Conservation (phyloP, 2,329 filamentous ascomycete species). For the Byssothecium circinans region DNA sequence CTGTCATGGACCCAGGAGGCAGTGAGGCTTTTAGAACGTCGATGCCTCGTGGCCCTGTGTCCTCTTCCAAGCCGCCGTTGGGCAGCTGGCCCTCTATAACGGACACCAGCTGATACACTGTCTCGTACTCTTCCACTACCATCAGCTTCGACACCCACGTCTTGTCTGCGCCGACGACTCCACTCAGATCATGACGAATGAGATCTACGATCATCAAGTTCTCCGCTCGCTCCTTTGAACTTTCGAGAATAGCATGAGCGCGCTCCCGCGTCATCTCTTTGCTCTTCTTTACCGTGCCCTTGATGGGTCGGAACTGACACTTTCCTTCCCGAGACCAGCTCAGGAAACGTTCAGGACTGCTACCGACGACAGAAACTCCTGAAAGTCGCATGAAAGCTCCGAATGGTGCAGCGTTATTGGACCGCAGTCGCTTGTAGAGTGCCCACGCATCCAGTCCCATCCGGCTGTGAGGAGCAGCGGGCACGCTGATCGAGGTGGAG, state of each 20-base stretch:
- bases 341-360: slow-evolving; percentile 84
- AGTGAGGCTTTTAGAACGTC: slow-evolving; percentile 74
- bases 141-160: slow-evolving; percentile 76
- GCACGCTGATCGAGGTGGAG: slow-evolving; percentile 62
- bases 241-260: slow-evolving; percentile 69
- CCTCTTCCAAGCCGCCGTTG: neutral
- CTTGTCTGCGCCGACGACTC: slow-evolving; percentile 70
- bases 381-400: slow-evolving; percentile 74
- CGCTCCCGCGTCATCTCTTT: slow-evolving; percentile 65
- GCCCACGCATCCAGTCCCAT: slow-evolving; percentile 53
- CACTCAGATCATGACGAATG: slow-evolving; percentile 83
- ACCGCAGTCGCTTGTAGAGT: slow-evolving; percentile 68
- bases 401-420: slow-evolving; percentile 75
- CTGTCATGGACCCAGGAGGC: slow-evolving; percentile 90
- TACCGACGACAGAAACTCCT: slow-evolving; percentile 67
- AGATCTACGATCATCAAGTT: slow-evolving; percentile 96
- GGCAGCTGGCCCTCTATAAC: slow-evolving; percentile 68
- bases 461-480: slow-evolving; percentile 25
- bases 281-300: slow-evolving; percentile 82
- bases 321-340: slow-evolving; percentile 60
- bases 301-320: slow-evolving; percentile 85
- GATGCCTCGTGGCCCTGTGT: slow-evolving; percentile 51
- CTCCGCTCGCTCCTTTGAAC: slow-evolving; percentile 86
- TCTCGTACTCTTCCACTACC: slow-evolving; percentile 82
- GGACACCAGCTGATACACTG: slow-evolving; percentile 80